phyloP scores from a whole-genome alignment of 2,329 filamentous ascomycete species.

The Daldinia eschscholtzii region DNA sequence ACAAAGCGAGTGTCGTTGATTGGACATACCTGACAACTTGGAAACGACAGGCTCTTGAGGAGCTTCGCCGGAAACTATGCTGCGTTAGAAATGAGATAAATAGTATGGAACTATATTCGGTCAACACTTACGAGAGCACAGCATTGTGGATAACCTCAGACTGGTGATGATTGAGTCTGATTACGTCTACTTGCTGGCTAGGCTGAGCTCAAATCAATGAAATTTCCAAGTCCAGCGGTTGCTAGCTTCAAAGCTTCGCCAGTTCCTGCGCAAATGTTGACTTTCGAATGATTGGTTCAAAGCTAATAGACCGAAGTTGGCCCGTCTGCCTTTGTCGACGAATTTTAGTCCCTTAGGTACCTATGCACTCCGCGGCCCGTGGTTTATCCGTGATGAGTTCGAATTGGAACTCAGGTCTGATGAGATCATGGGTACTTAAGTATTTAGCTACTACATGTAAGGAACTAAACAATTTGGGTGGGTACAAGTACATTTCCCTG shows the following conservation, averaged over 20 bases:
- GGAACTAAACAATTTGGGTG: not conserved
- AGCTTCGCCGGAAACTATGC: constrained; percentile 91
- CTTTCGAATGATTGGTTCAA: constrained; percentile 34
- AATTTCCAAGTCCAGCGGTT: constrained; percentile 35
- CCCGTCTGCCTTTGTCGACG: not conserved
- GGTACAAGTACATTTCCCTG: not conserved
- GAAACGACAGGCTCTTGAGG: constrained; percentile 95
- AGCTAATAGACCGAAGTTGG: constrained; percentile 14
- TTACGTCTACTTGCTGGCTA: constrained; percentile 25
- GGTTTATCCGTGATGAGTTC: not conserved
- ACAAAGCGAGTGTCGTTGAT: constrained; percentile 34
- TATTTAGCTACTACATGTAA: too few species aligned
- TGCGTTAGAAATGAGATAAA: constrained; percentile 35
- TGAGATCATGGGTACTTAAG: not conserved
- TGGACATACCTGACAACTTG: constrained; percentile 82
- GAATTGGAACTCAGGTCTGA: not conserved
- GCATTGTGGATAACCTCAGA: constrained; percentile 54
- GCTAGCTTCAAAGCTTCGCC: constrained; percentile 33
- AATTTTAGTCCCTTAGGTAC: too few species aligned
- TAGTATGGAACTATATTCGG: not conserved
- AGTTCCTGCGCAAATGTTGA: constrained; percentile 33
- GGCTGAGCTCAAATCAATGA: constrained; percentile 32
- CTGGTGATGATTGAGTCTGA: constrained; percentile 25
- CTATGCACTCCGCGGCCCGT: not conserved
- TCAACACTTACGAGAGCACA: constrained; percentile 61